Evolutionary conservation across 148 eudicot genomes (phyloP).

Genomic region (Rheum nobile): DNA sequence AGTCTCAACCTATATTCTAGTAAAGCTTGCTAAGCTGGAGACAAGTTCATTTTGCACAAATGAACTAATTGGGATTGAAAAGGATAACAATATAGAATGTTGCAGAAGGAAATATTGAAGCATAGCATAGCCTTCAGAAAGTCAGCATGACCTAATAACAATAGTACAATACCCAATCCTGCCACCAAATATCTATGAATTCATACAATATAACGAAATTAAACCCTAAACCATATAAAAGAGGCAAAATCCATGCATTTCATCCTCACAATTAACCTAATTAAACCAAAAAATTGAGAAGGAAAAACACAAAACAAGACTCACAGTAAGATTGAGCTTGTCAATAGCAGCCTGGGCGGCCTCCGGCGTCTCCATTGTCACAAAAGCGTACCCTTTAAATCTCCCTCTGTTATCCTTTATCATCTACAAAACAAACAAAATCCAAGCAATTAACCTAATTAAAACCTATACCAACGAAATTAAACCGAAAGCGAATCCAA

Average conservation of each 20-base stretch:
- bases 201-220: neutral
- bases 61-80: neutral
- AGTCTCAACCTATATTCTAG: neutral
- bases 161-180: neutral
- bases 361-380: slow-evolving; percentile 72
- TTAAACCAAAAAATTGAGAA: neutral
- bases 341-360: slow-evolving; percentile 67
- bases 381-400: slow-evolving; percentile 75
- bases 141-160: neutral
- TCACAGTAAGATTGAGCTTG: slow-evolving; percentile 51
- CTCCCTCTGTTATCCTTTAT: slow-evolving; percentile 68
- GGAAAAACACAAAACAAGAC: slow-evolving; percentile 5
- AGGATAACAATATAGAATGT: neutral
- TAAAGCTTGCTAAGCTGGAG: neutral
- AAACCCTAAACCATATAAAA: neutral
- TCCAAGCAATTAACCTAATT: neutral
- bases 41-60: neutral
- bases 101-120: neutral
- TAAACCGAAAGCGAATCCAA: neutral
- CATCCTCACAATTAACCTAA: neutral
- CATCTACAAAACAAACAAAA: slow-evolving; percentile 24
- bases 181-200: neutral
- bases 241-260: neutral
- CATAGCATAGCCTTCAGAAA: neutral
- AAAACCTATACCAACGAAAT: neutral